Evolutionary conservation across 2,329 filamentous ascomycete species (phyloP).

Genomic region (Phoma sp.): DNA sequence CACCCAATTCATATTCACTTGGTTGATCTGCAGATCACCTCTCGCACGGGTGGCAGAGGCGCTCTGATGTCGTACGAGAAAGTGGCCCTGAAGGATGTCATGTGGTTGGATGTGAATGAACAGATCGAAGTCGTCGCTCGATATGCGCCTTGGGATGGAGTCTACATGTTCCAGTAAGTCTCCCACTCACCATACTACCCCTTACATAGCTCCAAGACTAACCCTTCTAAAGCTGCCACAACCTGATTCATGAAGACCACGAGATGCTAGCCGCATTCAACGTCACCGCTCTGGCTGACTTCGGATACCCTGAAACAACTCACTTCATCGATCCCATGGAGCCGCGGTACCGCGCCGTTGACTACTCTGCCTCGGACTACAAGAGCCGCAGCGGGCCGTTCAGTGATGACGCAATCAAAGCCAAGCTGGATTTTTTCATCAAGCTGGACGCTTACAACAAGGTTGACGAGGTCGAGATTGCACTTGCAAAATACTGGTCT

Average conservation of each 20-base stretch:
- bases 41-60: conserved; percentile 54
- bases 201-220: no score
- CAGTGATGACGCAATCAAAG: no score
- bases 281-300: conserved; percentile 45
- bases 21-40: conserved; percentile 64
- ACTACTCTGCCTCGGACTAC: no score
- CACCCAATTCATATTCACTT: conserved; percentile 67
- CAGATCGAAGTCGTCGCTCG: conserved; percentile 41
- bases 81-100: conserved; percentile 65
- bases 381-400: no score
- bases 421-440: no score
- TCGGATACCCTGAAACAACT: conserved; percentile 45
- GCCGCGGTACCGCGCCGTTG: conserved; percentile 34
- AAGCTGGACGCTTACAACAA: no score
- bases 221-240: no score
- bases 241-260: conserved; percentile 56
- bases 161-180: conserved; percentile 62
- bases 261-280: conserved; percentile 58
- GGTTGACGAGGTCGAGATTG: no score
- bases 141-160: conserved; percentile 54
- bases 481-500: no score
- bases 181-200: no score
- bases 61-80: conserved; percentile 61
- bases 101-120: conserved; percentile 62
- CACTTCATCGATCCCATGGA: conserved; percentile 46